A percentile compares a stretch with the other conserved stretches of the same genome.
phyloP scores from a whole-genome alignment of 176 grass and related monocot genomes.

The Carex scoparia region DNA sequence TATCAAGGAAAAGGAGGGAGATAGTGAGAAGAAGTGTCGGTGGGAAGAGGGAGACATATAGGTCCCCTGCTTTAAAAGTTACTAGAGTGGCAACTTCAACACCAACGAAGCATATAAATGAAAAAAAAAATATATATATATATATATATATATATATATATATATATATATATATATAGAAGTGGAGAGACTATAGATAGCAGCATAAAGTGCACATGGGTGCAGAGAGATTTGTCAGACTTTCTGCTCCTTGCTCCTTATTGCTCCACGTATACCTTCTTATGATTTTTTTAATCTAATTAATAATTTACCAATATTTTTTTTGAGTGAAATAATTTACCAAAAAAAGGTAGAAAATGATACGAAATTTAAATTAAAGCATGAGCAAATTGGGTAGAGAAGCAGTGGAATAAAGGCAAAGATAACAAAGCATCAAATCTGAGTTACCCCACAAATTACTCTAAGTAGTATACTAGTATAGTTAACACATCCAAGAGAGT shows the following conservation, averaged over 20 bases:
- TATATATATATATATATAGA: not conserved
- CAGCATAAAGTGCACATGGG: constrained; percentile 17
- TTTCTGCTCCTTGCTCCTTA: not conserved
- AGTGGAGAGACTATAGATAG: not conserved
- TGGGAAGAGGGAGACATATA: not conserved
- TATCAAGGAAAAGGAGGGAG: not conserved
- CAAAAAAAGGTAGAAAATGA: not conserved
- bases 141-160: not conserved
- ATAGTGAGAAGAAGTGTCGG: constrained; percentile 5
- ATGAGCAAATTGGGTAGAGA: not conserved
- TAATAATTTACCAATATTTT: not conserved
- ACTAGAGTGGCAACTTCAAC: constrained; percentile 14
- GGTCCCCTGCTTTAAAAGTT: constrained; percentile 25
- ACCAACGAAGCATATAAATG: not conserved
- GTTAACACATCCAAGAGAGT: not conserved
- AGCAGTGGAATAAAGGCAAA: constrained; percentile 4
- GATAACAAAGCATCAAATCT: not conserved
- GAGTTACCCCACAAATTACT: not conserved
- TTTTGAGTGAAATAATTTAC: too few relatives aligned
- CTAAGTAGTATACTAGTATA: not conserved
- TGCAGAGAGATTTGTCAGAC: not conserved
- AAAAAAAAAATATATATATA: not conserved
- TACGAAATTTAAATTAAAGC: not conserved
- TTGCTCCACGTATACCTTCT: not conserved
- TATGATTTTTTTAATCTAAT: not conserved